Conservation (phyloP, 495 filamentous ascomycete species). For the Rostrohypoxylon terebratum region DNA sequence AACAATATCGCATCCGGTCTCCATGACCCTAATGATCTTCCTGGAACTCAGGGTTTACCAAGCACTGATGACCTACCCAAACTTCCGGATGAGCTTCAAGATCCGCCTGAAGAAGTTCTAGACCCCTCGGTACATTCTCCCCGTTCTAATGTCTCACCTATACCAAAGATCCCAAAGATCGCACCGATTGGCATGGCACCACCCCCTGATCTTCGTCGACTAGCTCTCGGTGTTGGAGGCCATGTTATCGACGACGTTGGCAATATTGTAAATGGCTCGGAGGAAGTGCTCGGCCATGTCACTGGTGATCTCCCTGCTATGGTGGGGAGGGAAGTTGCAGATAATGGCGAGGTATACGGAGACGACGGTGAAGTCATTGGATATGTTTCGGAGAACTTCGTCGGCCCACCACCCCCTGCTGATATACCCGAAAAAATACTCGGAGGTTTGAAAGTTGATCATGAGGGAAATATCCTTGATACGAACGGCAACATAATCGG, state of each 20-base stretch:
- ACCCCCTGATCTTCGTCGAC: constrained; percentile 35
- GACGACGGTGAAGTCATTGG: constrained; percentile 60
- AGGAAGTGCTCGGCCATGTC: constrained; percentile 58
- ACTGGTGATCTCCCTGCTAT: constrained; percentile 62
- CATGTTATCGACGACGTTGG: constrained; percentile 77
- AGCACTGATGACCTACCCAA: constrained; percentile 37
- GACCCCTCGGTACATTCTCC: constrained; percentile 47
- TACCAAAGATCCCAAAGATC: constrained; percentile 49
- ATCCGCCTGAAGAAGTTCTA: constrained; percentile 48
- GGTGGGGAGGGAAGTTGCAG: constrained; percentile 57
- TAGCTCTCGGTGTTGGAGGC: constrained; percentile 73
- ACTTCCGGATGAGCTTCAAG: constrained; percentile 37
- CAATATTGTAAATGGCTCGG: constrained; percentile 76
- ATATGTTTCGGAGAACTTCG: constrained; percentile 60
- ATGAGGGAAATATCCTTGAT: constrained; percentile 60
- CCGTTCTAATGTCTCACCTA: constrained; percentile 44
- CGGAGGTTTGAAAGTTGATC: constrained; percentile 59
- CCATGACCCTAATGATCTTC: constrained; percentile 36
- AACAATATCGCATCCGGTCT: constrained; percentile 32
- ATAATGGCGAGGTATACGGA: constrained; percentile 59
- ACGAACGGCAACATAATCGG: constrained; percentile 57
- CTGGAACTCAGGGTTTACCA: constrained; percentile 31
- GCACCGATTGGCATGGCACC: constrained; percentile 39
- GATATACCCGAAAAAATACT: constrained; percentile 55
- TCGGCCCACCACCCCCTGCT: constrained; percentile 38